Base-by-base conservation (phyloP, 495 filamentous ascomycete genomes). In the Aspergillus carlsbadensis region DNA sequence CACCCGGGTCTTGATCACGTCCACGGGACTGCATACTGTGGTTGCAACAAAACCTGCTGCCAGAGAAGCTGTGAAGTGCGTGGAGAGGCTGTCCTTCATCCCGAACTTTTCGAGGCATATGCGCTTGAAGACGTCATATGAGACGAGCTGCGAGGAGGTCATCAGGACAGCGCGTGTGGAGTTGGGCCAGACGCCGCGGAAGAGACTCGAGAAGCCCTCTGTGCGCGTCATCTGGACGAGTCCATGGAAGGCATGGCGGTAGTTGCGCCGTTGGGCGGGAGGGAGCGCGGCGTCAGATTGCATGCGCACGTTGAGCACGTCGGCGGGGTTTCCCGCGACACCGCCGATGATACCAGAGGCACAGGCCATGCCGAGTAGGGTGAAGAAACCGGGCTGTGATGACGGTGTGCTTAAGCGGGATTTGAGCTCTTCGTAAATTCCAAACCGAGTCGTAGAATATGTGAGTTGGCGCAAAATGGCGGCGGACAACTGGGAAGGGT, bases 241-340 rank as follows among this genome's bases (percentile, higher is more conserved):
- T 2, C 94, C 94, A 65, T 98, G 87, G 24, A 96, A 67, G 3
- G 92, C 95, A 64, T 98, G 79, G 47, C 84, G 84, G 78, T 98
- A 98, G 73, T 96, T 92, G 20, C 92, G 84, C 3, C 90, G 86
- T 59, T 94, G 75, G 1, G 76, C 77, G 2, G 74, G 64, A 0
- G 92, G 89, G 5, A 96, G 82, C 0, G 92, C 84, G 11, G 89
- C 86, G 69, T 98, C 94, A 75, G 93, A 87, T 71, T 98, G 94
- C 94, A 98, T 98, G 60, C 94, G 91, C 39, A 98, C 94, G 73
- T 98, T 98, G 54, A 97, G 80, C 10, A 98, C 89, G 67, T 98
- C 94, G 54, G 93, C 93, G 0, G 91, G 89, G 72, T 98, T 98
- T 54, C 94, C 94, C 10, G 89, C 88, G 7, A 96, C 68, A 21